phyloP scores from a whole-genome alignment of 2,329 filamentous ascomycete species.

The Aspergillus calidoustus region DNA sequence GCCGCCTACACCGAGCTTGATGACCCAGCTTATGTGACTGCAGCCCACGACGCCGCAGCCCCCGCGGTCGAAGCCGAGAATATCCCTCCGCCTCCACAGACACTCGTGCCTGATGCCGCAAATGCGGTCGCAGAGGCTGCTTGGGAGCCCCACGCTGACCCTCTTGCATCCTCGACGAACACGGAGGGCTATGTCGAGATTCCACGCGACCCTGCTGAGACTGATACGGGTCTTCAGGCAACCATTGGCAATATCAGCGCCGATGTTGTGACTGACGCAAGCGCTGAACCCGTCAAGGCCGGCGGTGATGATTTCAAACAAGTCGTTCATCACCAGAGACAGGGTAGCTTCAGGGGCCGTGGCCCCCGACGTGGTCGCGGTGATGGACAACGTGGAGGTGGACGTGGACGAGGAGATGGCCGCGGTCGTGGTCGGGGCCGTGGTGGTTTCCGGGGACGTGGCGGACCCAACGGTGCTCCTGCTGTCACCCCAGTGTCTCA shows the following conservation, averaged over 20 bases:
- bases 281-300: conserved; percentile 52
- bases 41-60: conserved; percentile 46
- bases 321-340: conserved; percentile 39
- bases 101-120: conserved; percentile 47
- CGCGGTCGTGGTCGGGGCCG: conserved; percentile 45
- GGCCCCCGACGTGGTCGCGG: conserved; percentile 41
- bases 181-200: conserved; percentile 77
- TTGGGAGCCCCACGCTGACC: conserved; percentile 59
- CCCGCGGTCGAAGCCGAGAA: conserved; percentile 28
- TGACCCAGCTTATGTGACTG: conserved; percentile 56
- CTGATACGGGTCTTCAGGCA: conserved; percentile 67
- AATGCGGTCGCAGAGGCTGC: conserved; percentile 55
- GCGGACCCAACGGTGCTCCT: conserved; percentile 33
- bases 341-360: conserved; percentile 41
- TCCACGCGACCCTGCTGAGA: conserved; percentile 73
- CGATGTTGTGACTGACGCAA: conserved; percentile 60
- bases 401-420: conserved; percentile 42
- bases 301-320: conserved; percentile 43
- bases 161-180: conserved; percentile 52
- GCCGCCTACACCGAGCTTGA: conserved; percentile 65
- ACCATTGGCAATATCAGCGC: conserved; percentile 67
- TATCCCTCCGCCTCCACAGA: conserved; percentile 42
- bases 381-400: conserved; percentile 37
- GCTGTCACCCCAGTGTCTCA: conserved; percentile 24
- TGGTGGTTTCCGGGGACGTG: conserved; percentile 28